Conservation (phyloP, 208 protist species). For the Leishmania guyanensis region DNA sequence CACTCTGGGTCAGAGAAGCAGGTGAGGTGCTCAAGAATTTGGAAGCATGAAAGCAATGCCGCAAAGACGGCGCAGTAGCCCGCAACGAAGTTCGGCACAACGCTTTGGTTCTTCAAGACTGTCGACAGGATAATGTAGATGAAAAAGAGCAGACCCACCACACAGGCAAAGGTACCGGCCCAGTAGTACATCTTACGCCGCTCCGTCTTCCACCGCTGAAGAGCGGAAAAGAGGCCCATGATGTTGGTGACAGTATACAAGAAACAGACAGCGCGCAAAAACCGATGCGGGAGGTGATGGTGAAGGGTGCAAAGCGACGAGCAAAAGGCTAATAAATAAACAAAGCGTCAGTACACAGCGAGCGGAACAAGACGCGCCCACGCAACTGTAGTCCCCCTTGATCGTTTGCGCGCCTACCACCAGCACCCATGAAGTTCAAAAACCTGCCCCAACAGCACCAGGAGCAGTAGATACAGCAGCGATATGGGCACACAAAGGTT, state of each 20-base stretch:
- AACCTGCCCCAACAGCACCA: neutral
- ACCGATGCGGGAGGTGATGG: neutral
- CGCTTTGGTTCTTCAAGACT: constrained; percentile 43
- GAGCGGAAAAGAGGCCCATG: constrained; percentile 28
- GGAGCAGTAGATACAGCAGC: neutral
- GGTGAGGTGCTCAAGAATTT: constrained; percentile 91
- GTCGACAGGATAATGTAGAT: constrained; percentile 63
- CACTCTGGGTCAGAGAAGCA: constrained; percentile 91
- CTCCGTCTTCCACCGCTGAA: constrained; percentile 42
- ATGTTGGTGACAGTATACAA: neutral
- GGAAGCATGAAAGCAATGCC: constrained; percentile 83
- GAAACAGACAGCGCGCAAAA: neutral
- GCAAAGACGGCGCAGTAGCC: constrained; percentile 92
- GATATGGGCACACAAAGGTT: neutral
- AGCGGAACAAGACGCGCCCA: neutral
- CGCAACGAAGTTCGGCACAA: constrained; percentile 77
- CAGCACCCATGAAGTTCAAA: neutral
- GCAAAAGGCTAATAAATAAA: neutral
- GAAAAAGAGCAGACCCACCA: constrained; percentile 75
- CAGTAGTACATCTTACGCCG: constrained; percentile 87
- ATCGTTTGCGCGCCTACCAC: neutral
- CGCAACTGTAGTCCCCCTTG: neutral
- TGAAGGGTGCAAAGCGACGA: neutral
- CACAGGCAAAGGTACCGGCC: constrained; percentile 74
- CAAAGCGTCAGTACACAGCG: neutral